These are phyloP conservation scores for Agapanthus africanus DNA, from an alignment of 106 monocot species.

Conservation along the genomic window DNA sequence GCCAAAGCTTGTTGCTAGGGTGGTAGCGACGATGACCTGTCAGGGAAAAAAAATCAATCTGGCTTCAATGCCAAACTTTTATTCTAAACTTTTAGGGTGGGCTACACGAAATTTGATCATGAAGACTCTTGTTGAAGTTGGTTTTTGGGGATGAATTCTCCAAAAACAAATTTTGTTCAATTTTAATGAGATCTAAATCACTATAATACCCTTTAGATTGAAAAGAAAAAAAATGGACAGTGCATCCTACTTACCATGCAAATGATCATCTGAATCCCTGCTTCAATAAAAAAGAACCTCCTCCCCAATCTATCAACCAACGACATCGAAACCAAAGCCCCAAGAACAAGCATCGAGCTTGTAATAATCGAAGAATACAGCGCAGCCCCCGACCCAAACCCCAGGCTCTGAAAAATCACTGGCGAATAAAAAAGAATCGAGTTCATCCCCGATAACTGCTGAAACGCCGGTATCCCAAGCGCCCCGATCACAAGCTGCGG, in stretches of 20 bases:
- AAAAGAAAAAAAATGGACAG: background rate
- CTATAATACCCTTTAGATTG: background rate
- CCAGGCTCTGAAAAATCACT: constrained; percentile 35
- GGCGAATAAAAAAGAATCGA: constrained; percentile 36
- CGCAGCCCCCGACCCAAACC: constrained; percentile 26
- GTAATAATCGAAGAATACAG: constrained; percentile 31
- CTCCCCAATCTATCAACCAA: constrained; percentile 29
- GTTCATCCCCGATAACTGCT: constrained; percentile 42
- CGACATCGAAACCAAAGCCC: constrained; percentile 27
- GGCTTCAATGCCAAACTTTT: background rate
- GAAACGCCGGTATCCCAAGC: constrained; percentile 31
- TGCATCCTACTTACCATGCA: constrained; percentile 10
- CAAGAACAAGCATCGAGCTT: constrained; percentile 28
- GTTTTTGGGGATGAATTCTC: too few relatives aligned
- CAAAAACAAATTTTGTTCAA: too few relatives aligned
- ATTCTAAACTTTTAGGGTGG: background rate
- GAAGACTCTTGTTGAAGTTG: too few relatives aligned
- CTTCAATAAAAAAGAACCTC: constrained; percentile 30
- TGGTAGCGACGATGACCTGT: constrained; percentile 29
- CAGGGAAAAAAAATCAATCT: background rate
- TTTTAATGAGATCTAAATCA: too few relatives aligned
- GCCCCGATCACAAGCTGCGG: constrained; percentile 37
- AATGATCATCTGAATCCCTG: constrained; percentile 33
- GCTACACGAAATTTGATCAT: too few relatives aligned
- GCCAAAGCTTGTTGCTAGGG: constrained; percentile 29